A percentile compares a stretch with the other conserved stretches of the same genome.
Evolutionary conservation across 805 yeast species (phyloP).

Genomic region (Metschnikowia baotianmanensis): DNA sequence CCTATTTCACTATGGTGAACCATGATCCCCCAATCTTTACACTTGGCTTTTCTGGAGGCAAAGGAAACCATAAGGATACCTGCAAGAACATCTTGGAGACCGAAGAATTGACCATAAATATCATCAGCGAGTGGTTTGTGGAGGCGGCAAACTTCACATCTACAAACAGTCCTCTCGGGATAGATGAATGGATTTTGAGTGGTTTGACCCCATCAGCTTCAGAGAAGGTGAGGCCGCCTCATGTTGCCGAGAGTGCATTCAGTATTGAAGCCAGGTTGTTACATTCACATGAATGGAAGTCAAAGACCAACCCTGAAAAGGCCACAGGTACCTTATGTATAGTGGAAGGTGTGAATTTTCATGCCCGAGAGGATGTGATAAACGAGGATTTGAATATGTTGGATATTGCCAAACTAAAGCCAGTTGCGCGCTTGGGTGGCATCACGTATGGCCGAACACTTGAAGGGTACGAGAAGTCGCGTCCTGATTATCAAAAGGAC

Average conservation of each 20-base stretch:
- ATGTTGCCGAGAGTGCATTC: slow-evolving; percentile 62
- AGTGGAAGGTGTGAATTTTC: slow-evolving; percentile 58
- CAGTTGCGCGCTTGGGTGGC: slow-evolving; percentile 53
- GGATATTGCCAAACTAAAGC: slow-evolving; percentile 48
- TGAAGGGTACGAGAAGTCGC: slow-evolving; percentile 44
- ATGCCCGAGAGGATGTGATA: slow-evolving; percentile 53
- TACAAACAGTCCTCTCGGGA: slow-evolving; percentile 45
- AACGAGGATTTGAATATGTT: slow-evolving; percentile 38
- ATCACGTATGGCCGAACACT: slow-evolving; percentile 44
- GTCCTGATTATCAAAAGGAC: slow-evolving; percentile 38
- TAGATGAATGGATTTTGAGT: slow-evolving; percentile 54
- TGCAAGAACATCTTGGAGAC: slow-evolving; percentile 47
- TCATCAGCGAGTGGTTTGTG: slow-evolving; percentile 60
- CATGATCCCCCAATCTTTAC: slow-evolving; percentile 60
- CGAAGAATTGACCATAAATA: slow-evolving; percentile 52
- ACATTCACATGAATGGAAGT: slow-evolving; percentile 42
- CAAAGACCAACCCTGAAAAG: slow-evolving; percentile 34
- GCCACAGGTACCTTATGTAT: slow-evolving; percentile 40
- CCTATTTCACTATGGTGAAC: slow-evolving; percentile 48
- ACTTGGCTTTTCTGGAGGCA: slow-evolving; percentile 45
- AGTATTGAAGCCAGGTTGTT: slow-evolving; percentile 54
- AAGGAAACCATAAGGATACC: slow-evolving; percentile 47
- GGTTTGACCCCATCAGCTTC: slow-evolving; percentile 52
- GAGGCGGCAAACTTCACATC: slow-evolving; percentile 60
- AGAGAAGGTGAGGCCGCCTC: slow-evolving; percentile 47